phyloP scores from a whole-genome alignment of 768 basidiomycete species.

The Phlegmacium glaucopus region DNA sequence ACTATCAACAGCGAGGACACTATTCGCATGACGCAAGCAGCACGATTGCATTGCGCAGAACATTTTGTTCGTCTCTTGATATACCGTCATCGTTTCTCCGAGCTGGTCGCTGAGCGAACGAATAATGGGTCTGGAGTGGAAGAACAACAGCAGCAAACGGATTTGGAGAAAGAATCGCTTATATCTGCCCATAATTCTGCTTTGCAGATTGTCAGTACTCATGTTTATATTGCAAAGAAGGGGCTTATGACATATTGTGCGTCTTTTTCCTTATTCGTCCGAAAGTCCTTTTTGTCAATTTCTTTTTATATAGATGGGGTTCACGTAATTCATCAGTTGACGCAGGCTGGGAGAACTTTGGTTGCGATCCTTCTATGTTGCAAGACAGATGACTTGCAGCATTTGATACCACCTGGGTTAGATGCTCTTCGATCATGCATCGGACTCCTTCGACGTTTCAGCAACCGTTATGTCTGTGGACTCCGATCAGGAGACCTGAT shows the following conservation, averaged over 20 bases:
- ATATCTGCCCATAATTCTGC: constrained; percentile 73
- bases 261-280: constrained; percentile 27
- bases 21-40: constrained; percentile 85
- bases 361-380: constrained; percentile 87
- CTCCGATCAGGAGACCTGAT: constrained; percentile 88
- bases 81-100: constrained; percentile 82
- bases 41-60: constrained; percentile 82
- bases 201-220: constrained; percentile 75
- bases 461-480: constrained; percentile 89
- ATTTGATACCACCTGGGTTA: constrained; percentile 75
- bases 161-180: constrained; percentile 78
- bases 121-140: constrained; percentile 38
- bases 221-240: constrained; percentile 82
- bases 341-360: constrained; percentile 88
- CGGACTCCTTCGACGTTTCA: constrained; percentile 82
- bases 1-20: constrained; percentile 83
- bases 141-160: constrained; percentile 60
- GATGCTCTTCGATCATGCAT: constrained; percentile 88
- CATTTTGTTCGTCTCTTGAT: constrained; percentile 87
- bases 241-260: constrained; percentile 93
- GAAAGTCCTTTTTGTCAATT: constrained; percentile 9
- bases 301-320: constrained; percentile 72
- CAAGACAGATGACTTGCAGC: constrained; percentile 73
- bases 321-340: constrained; percentile 93
- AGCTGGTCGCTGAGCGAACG: constrained; percentile 68